These are phyloP conservation scores for Chaetomium globosum DNA, from an alignment of 2,329 filamentous ascomycete genomes.

Conservation along the genomic window DNA sequence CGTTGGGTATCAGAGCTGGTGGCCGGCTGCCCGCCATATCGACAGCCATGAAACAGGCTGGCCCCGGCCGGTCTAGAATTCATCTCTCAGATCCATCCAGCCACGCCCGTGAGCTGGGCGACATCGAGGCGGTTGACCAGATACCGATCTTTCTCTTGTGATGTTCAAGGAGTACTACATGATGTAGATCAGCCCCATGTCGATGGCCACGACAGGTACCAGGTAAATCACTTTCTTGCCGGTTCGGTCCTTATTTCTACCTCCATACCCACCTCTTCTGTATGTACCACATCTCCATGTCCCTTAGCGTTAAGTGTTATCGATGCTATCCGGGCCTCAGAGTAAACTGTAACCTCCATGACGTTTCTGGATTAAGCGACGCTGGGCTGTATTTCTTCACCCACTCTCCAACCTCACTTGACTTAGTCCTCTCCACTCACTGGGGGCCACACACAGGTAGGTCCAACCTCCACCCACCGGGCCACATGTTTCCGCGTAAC, in stretches of 20 bases:
- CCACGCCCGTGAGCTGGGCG: not conserved
- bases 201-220: not conserved
- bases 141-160: not conserved
- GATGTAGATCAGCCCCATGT: not conserved
- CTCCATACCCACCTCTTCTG: not conserved
- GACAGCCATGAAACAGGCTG: not conserved
- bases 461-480: not conserved
- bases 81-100: not conserved
- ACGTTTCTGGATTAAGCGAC: not conserved
- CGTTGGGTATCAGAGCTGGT: not conserved
- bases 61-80: not conserved
- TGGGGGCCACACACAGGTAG: not conserved
- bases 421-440: not conserved
- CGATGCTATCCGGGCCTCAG: not conserved
- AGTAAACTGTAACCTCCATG: not conserved
- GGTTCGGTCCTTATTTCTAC: slow-evolving; percentile 6
- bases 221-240: not conserved
- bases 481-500: slow-evolving; percentile 2
- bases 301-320: not conserved
- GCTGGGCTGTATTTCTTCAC: not conserved
- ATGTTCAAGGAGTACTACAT: not conserved
- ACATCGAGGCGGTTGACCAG: not conserved
- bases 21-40: not conserved
- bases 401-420: not conserved
- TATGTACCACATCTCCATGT: not conserved